Evolutionary conservation across 2,329 filamentous ascomycete species (phyloP).

Genomic region (Calonectria pseudoturangicola): DNA sequence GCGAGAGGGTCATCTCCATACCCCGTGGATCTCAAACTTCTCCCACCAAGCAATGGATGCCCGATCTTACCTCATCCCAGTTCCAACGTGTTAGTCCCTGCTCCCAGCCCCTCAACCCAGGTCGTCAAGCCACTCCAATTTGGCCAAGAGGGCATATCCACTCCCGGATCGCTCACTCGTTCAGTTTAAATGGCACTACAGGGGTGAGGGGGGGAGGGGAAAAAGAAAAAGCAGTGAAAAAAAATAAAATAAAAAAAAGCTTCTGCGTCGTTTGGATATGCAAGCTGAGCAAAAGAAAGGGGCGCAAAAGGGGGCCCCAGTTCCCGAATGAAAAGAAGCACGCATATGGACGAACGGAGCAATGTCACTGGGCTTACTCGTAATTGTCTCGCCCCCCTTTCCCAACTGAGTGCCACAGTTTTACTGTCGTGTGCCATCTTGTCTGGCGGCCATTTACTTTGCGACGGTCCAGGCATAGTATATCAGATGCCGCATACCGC

Average conservation of each 20-base stretch:
- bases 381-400: constrained; percentile 25
- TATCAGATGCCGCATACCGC: constrained; percentile 16
- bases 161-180: constrained; percentile 29
- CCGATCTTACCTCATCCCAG: constrained; percentile 36
- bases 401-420: constrained; percentile 25
- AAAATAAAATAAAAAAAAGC: background rate
- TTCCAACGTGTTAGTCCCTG: constrained; percentile 38
- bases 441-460: constrained; percentile 17
- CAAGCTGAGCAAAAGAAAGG: constrained; percentile 27
- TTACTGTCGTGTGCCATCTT: constrained; percentile 16
- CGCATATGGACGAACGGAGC: constrained; percentile 9
- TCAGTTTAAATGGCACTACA: constrained; percentile 25
- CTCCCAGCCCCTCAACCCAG: constrained; percentile 50
- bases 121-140: constrained; percentile 54
- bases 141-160: constrained; percentile 43
- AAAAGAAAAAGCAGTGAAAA: background rate
- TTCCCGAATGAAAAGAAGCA: constrained; percentile 13
- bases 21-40: constrained; percentile 31
- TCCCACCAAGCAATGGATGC: constrained; percentile 25
- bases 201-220: background rate
- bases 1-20: constrained; percentile 15
- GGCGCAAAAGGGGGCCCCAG: constrained; percentile 16
- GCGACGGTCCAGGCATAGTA: constrained; percentile 22
- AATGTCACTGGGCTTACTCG: constrained; percentile 32
- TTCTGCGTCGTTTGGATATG: constrained; percentile 19